A percentile compares a stretch with the other conserved stretches of the same genome.
These are phyloP conservation scores for Ustilago curta DNA, from an alignment of 1,284 basidiomycete genomes.

Conservation along the genomic window DNA sequence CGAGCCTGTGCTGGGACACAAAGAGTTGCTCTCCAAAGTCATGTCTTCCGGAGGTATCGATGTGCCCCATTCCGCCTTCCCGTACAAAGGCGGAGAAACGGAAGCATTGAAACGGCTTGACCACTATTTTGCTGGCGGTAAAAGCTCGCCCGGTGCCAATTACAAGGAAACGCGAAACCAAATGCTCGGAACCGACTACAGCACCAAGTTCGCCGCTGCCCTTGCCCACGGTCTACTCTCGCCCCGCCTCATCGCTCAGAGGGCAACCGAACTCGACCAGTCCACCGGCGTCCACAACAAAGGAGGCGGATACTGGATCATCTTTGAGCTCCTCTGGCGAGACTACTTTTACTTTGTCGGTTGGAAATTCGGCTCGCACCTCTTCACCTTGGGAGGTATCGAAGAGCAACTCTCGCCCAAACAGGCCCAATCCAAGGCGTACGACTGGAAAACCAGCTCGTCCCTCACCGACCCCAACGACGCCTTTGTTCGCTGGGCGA, in stretches of 20 bases:
- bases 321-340: conserved; percentile 64
- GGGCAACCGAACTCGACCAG: conserved; percentile 46
- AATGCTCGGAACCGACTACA: conserved; percentile 58
- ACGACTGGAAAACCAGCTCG: conserved; percentile 49
- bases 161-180: conserved; percentile 64
- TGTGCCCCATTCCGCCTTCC: conserved; percentile 50
- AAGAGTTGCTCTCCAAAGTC: conserved; percentile 32
- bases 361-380: conserved; percentile 53
- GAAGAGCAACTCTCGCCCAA: conserved; percentile 49
- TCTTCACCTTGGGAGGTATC: conserved; percentile 60
- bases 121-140: conserved; percentile 48
- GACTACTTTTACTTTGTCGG: conserved; percentile 71
- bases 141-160: conserved; percentile 25
- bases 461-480: conserved; percentile 40
- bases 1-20: conserved; percentile 41
- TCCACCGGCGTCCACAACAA: conserved; percentile 20
- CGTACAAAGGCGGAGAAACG: conserved; percentile 60
- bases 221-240: conserved; percentile 60
- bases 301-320: conserved; percentile 62
- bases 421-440: conserved; percentile 40
- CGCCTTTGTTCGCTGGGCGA: conserved; percentile 53
- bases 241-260: conserved; percentile 52
- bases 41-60: background rate
- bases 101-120: conserved; percentile 55
- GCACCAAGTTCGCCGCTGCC: conserved; percentile 60